phyloP scores from a whole-genome alignment of 768 basidiomycete genomes.

The Hericium alpestre region DNA sequence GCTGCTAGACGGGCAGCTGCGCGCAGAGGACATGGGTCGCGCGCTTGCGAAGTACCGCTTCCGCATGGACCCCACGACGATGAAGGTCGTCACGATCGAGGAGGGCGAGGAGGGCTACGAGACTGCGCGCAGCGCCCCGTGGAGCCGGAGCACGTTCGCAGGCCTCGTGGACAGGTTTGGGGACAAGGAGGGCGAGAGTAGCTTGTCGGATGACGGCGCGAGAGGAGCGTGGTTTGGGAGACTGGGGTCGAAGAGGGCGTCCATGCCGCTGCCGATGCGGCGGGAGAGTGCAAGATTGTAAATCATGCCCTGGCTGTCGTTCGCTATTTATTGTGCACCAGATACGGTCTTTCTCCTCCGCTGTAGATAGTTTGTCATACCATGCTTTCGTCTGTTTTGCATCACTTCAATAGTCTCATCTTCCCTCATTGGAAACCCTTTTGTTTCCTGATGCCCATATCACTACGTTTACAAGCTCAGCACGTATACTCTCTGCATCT shows the following conservation, averaged over 20 bases:
- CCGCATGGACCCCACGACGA: constrained; percentile 36
- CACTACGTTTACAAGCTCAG: too few relatives aligned
- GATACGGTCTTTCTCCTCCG: not conserved
- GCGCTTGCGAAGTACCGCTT: constrained; percentile 36
- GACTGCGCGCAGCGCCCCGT: constrained; percentile 7
- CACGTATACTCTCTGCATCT: too few relatives aligned
- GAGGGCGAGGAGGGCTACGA: constrained; percentile 41
- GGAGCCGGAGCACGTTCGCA: not conserved
- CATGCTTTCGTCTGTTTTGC: too few relatives aligned
- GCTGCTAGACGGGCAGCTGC: constrained; percentile 31
- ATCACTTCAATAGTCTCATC: too few relatives aligned
- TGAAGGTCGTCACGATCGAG: constrained; percentile 36
- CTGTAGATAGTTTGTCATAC: not conserved
- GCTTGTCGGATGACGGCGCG: not conserved
- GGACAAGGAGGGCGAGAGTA: not conserved
- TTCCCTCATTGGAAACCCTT: too few relatives aligned
- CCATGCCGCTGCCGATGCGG: not conserved
- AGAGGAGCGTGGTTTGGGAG: not conserved
- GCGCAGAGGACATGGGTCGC: constrained; percentile 27
- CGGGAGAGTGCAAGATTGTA: too few relatives aligned
- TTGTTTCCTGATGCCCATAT: too few relatives aligned
- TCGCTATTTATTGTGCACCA: not conserved
- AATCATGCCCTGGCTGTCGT: too few relatives aligned
- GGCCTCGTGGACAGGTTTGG: not conserved
- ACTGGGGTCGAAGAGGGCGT: not conserved